These are phyloP conservation scores for Aplosporella prunicola DNA, from an alignment of 2,329 filamentous ascomycete species.

Conservation along the genomic window DNA sequence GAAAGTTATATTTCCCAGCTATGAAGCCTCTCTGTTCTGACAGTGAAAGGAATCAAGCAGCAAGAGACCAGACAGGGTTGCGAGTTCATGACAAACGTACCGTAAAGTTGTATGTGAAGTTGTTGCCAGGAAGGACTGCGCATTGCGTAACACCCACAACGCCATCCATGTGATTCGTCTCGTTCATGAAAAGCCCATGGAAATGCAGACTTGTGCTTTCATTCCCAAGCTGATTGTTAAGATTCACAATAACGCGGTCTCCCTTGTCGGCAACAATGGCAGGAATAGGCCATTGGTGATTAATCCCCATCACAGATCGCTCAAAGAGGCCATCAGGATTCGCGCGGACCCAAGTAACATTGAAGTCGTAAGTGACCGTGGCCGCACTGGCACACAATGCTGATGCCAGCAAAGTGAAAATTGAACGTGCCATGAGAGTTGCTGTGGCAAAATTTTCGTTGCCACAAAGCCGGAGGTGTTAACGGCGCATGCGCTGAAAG, in stretches of 20 bases:
- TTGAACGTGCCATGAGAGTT: constrained; percentile 1
- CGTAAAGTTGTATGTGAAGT: constrained; percentile 59
- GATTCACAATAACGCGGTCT: constrained; percentile 59
- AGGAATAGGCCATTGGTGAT: constrained; percentile 65
- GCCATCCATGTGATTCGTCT: constrained; percentile 66
- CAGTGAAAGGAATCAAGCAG: too few relatives aligned
- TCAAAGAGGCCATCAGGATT: constrained; percentile 45
- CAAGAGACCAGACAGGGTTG: background rate
- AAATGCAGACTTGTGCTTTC: constrained; percentile 61
- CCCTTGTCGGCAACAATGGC: constrained; percentile 64
- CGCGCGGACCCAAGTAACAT: constrained; percentile 45
- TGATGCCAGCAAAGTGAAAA: constrained; percentile 3
- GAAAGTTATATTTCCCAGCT: too few relatives aligned
- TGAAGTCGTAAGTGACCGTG: constrained; percentile 41
- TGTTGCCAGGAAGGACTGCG: constrained; percentile 49
- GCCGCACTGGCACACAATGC: constrained; percentile 13
- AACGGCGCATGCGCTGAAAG: background rate
- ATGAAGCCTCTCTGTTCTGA: too few relatives aligned
- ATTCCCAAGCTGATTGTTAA: constrained; percentile 58
- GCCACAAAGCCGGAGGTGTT: background rate
- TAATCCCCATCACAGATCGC: constrained; percentile 56
- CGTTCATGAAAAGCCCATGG: constrained; percentile 70
- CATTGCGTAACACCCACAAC: constrained; percentile 52
- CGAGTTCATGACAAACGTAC: constrained; percentile 25
- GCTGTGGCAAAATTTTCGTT: background rate